These are phyloP conservation scores for Beauveria australis DNA, from an alignment of 2,329 filamentous ascomycete genomes.

Conservation along the genomic window DNA sequence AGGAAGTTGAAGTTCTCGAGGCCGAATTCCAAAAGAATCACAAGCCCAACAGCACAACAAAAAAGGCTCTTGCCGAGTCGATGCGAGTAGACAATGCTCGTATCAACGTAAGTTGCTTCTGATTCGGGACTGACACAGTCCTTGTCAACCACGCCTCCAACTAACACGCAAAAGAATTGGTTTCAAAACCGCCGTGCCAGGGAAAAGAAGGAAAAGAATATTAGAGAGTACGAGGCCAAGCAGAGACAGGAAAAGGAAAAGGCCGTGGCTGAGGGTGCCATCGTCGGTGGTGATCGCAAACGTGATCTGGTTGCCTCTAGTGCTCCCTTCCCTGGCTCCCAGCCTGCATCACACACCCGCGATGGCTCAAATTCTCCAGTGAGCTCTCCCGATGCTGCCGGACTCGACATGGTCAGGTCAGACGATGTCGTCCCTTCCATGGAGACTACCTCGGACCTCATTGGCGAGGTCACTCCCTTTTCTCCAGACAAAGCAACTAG, in stretches of 20 bases:
- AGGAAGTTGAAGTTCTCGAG: constrained; percentile 52
- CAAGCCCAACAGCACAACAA: constrained; percentile 54
- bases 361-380: constrained; percentile 4
- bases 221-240: constrained; percentile 31
- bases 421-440: constrained; percentile 6
- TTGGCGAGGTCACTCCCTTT: constrained; percentile 7
- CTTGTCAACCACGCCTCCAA: neutral
- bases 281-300: constrained; percentile 23
- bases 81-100: constrained; percentile 56
- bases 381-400: neutral
- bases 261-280: constrained; percentile 18
- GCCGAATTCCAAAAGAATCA: constrained; percentile 55
- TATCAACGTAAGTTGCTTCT: constrained; percentile 45
- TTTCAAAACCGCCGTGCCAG: constrained; percentile 60
- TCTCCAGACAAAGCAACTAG: neutral
- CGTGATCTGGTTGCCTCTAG: constrained; percentile 32
- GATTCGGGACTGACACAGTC: neutral
- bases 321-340: constrained; percentile 29
- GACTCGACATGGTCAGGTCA: neutral
- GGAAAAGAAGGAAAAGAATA: constrained; percentile 55
- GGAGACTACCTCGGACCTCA: constrained; percentile 11
- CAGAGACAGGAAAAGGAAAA: constrained; percentile 29
- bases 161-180: constrained; percentile 50
- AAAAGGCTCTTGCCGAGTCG: constrained; percentile 51
- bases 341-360: constrained; percentile 11